Evolutionary conservation across 768 basidiomycete species (phyloP).

Genomic region (Auricularia heimuer): DNA sequence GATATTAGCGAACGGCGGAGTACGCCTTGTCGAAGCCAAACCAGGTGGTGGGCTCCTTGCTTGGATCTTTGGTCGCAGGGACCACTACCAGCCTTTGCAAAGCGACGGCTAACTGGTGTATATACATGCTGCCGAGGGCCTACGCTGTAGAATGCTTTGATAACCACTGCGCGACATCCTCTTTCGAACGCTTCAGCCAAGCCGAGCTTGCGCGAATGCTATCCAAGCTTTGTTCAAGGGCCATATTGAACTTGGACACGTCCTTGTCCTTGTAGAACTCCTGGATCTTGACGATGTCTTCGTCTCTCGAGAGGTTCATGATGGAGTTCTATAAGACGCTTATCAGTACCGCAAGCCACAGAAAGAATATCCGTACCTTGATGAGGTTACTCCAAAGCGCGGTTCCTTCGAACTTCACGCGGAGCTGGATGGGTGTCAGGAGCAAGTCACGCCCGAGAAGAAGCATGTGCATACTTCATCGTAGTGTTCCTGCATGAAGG

Average conservation of each 20-base stretch:
- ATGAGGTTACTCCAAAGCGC: not conserved
- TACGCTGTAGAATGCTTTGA: constrained; percentile 11
- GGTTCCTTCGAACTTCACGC: not conserved
- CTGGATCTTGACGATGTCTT: constrained; percentile 33
- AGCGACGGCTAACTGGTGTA: not conserved
- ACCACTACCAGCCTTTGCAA: not conserved
- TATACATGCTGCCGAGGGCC: not conserved
- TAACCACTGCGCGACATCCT: constrained; percentile 49
- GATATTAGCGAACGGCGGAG: constrained; percentile 67
- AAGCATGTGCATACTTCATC: constrained; percentile 35
- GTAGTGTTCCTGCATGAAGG: constrained; percentile 65
- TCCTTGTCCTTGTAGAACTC: constrained; percentile 67
- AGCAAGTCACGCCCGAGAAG: not conserved
- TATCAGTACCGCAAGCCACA: no score
- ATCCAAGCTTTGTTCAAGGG: constrained; percentile 60
- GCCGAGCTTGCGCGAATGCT: constrained; percentile 47
- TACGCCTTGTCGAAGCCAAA: constrained; percentile 18
- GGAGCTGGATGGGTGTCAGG: not conserved
- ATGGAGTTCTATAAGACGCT: constrained; percentile 9
- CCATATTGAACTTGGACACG: constrained; percentile 55
- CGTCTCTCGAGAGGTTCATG: constrained; percentile 1
- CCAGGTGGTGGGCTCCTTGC: not conserved
- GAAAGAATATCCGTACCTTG: not conserved
- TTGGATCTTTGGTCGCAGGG: not conserved
- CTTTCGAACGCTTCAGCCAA: constrained; percentile 52